phyloP scores from a whole-genome alignment of 306 rosid species.

The Dryas octopetala region DNA sequence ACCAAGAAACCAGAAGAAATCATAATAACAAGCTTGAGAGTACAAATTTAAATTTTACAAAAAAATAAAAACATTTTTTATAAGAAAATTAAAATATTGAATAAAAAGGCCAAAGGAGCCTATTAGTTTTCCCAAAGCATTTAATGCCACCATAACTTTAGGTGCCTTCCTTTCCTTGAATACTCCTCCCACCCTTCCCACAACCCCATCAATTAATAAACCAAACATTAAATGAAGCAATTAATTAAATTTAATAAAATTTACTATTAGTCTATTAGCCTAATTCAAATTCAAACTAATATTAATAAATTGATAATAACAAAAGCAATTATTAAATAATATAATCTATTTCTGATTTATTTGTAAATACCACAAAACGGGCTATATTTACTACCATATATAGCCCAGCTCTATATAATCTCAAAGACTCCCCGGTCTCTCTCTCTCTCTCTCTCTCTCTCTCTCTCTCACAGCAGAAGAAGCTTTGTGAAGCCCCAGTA shows the following conservation, averaged over 20 bases:
- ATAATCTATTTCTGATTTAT: not conserved
- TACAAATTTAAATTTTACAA: too few species aligned
- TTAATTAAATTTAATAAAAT: conserved; percentile 39
- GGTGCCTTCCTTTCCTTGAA: conserved; percentile 59
- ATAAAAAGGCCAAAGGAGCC: not conserved
- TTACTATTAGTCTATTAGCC: conserved; percentile 24
- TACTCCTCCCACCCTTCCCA: conserved; percentile 59
- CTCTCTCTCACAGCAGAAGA: conserved; percentile 20
- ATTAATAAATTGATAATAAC: not conserved
- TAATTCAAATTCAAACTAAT: conserved; percentile 27
- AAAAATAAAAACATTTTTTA: not conserved
- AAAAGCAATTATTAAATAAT: conserved; percentile 9
- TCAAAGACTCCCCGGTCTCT: not conserved
- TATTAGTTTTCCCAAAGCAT: conserved; percentile 38
- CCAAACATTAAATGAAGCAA: conserved; percentile 48
- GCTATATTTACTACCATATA: conserved; percentile 41
- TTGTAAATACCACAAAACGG: conserved; percentile 31
- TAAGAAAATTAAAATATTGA: not conserved
- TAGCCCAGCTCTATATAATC: conserved; percentile 40
- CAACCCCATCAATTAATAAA: conserved; percentile 57
- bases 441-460: conserved; percentile 20
- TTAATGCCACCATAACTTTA: conserved; percentile 63
- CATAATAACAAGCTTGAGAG: too few species aligned
- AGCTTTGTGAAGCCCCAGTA: conserved; percentile 3
- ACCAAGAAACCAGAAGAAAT: too few species aligned